Conservation (phyloP, 2,329 filamentous ascomycete genomes). For the Fusarium humuli region DNA sequence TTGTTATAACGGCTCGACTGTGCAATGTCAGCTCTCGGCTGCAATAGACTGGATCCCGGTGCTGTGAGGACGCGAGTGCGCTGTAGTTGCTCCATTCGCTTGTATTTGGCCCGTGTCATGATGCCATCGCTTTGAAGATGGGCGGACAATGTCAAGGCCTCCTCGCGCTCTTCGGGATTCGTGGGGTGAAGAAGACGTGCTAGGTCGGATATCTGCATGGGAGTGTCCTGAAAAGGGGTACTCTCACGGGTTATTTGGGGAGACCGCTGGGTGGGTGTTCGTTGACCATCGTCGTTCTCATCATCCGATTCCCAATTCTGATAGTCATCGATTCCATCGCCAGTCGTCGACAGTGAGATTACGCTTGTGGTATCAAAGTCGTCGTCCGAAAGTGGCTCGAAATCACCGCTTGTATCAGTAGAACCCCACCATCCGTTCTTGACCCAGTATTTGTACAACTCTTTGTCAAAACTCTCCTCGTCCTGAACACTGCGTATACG, state of each 20-base stretch:
- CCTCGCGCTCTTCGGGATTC: constrained; percentile 80
- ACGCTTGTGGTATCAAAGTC: constrained; percentile 84
- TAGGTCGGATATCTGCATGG: constrained; percentile 75
- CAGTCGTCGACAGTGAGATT: constrained; percentile 67
- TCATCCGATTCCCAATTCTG: constrained; percentile 61
- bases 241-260: constrained; percentile 61
- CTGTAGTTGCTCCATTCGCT: constrained; percentile 73
- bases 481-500: constrained; percentile 60
- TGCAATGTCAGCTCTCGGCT: constrained; percentile 20
- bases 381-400: constrained; percentile 66
- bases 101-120: constrained; percentile 85
- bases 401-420: constrained; percentile 83
- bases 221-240: constrained; percentile 70
- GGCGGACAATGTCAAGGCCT: constrained; percentile 83
- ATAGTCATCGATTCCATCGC: constrained; percentile 59
- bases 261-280: constrained; percentile 79
- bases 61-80: constrained; percentile 70
- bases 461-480: constrained; percentile 76
- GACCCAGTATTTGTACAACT: constrained; percentile 87
- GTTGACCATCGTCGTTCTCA: constrained; percentile 62
- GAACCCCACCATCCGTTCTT: constrained; percentile 87
- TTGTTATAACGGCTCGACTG: constrained; percentile 49
- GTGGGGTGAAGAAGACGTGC: constrained; percentile 85
- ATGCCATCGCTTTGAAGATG: constrained; percentile 78
- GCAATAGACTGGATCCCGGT: constrained; percentile 43